Evolutionary conservation across 805 yeast genomes (phyloP), one percentile per base, ranked within the genome.

Genomic region (Lipomyces yamanashiensis): DNA sequence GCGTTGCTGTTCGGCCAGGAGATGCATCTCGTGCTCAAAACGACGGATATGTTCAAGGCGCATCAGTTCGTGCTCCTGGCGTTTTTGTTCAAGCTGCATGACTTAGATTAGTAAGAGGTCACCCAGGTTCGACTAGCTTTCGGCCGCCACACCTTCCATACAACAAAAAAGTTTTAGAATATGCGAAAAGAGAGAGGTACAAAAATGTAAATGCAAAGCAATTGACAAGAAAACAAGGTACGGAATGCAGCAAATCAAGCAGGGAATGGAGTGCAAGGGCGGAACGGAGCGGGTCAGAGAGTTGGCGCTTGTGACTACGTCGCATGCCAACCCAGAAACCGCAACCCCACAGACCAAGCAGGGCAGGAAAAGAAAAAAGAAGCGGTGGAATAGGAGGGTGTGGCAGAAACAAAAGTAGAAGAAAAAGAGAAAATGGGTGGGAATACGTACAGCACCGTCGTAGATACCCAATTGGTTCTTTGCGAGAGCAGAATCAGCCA

Each of bases 1-100:
- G 48, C 70, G 71, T 10, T 67, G 72, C 36, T 67, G 72, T 54
- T 66, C 64, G 19, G 64, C 71, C 17, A 70, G 60, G 13, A 59
- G 47, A 21, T 67, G 71, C 71, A 69, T 69, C 56, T 69, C 71
- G 53, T 69, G 70, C 61, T 69, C 71, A 54, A 69, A 68, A 10
- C 71, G 67, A 10, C 70, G 62, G 53, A 69, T 66, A 59, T 67
- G 71, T 44, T 70, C 70, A 12, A 58, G 60, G 17, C 72, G 71
- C 57, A 56, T 41, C 37, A 53, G 55, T 28, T 62, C 69, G 59
- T 67, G 72, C 64, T 70, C 72, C 33, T 70, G 71, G n/a, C 72
- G 72, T 28, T 62, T 67, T 33, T 68, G 71, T 52, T 70, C 72
- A 12, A 67, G 53, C 70, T 67, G 33, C 1, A 54, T 28, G n/a